phyloP scores from a whole-genome alignment of 441 rosid genomes.

The Syzygium malaccense region DNA sequence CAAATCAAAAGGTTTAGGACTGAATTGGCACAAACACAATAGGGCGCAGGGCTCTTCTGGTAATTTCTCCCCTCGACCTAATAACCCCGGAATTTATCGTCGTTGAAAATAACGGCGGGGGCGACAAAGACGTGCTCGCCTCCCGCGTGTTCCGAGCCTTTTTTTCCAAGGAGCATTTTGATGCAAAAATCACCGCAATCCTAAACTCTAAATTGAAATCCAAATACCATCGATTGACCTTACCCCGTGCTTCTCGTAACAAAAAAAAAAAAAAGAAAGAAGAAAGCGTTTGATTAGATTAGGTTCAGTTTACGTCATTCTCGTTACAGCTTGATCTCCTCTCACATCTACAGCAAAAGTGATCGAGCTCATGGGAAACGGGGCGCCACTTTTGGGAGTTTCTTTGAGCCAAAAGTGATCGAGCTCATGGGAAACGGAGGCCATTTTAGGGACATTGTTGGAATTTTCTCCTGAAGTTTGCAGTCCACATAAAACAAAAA shows the following conservation, averaged over 20 bases:
- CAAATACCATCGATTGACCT: not conserved
- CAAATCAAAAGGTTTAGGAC: too few relatives aligned
- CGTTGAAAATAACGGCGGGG: too few relatives aligned
- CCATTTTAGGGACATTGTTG: not conserved
- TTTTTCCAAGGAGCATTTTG: not conserved
- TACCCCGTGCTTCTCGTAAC: not conserved
- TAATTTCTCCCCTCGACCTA: too few relatives aligned
- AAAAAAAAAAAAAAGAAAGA: too few relatives aligned
- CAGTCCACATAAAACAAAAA: not conserved
- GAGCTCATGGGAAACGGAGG: rapidly evolving
- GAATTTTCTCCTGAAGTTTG: not conserved
- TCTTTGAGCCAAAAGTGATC: not conserved
- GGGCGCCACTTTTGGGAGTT: not conserved
- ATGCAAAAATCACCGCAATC: not conserved
- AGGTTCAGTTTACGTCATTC: not conserved
- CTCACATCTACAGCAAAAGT: not conserved
- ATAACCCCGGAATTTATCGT: not conserved
- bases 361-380: not conserved
- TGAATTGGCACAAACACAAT: too few relatives aligned
- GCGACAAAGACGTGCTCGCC: not conserved
- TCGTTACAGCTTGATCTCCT: not conserved
- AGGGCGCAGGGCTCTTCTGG: too few relatives aligned
- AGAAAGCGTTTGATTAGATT: not conserved
- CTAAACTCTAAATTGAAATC: not conserved
- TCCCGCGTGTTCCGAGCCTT: not conserved